These are phyloP conservation scores for Senna tora DNA, from an alignment of 306 rosid genomes.

Conservation along the genomic window DNA sequence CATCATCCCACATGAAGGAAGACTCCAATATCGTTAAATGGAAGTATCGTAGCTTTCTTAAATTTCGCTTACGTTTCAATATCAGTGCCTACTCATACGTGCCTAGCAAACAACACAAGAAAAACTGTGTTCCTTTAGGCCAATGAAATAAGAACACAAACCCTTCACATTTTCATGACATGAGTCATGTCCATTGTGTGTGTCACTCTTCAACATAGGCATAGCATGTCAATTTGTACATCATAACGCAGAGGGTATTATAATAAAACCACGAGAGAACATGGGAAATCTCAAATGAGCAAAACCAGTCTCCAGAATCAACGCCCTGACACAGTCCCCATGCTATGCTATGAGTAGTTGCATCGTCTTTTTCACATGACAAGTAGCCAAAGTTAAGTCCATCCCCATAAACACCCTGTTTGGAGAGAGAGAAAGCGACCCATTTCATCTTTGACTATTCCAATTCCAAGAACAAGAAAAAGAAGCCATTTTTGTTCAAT, in stretches of 20 bases:
- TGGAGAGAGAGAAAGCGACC: conserved; percentile 20
- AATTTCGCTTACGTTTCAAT: not conserved
- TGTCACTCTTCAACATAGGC: not conserved
- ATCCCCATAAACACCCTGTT: not conserved
- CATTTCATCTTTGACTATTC: conserved; percentile 6
- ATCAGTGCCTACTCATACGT: not conserved
- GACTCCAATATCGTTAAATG: not conserved
- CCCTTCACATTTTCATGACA: not conserved
- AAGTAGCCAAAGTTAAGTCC: conserved; percentile 50
- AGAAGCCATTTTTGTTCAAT: not conserved
- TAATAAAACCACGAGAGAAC: conserved; percentile 26
- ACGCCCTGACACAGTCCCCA: conserved; percentile 57
- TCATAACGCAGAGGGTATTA: conserved; percentile 26
- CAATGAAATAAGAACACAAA: not conserved
- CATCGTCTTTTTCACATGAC: conserved; percentile 68
- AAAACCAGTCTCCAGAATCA: conserved; percentile 39
- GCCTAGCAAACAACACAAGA: not conserved
- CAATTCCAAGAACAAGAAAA: conserved; percentile 5
- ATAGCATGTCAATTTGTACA: not conserved
- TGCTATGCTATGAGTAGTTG: conserved; percentile 63
- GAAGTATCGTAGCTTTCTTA: conserved; percentile 11
- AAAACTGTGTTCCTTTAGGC: not conserved
- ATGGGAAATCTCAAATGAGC: conserved; percentile 33
- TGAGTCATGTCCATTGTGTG: not conserved
- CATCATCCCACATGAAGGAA: conserved; percentile 18